Percentiles rank a stretch among this genome's conserved stretches.
phyloP scores from a whole-genome alignment of 208 protist species.

The Trypanosoma melophagium region DNA sequence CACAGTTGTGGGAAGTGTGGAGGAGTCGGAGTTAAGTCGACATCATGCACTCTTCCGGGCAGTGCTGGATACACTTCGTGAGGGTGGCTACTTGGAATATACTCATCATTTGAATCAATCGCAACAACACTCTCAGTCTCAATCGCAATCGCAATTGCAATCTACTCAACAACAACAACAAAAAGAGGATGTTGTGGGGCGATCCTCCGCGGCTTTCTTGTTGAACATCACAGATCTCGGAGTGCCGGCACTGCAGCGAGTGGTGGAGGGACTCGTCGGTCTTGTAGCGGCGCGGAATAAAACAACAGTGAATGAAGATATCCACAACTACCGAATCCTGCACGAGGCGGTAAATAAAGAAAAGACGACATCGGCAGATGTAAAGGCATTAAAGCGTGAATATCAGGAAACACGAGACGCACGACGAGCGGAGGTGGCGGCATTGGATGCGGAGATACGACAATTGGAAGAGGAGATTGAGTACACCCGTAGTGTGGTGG shows the following conservation, averaged over 20 bases:
- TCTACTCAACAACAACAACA: too few species aligned
- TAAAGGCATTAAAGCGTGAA: slow-evolving; percentile 87
- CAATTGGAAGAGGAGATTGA: slow-evolving; percentile 75
- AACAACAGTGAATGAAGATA: slow-evolving; percentile 89
- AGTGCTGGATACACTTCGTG: slow-evolving; percentile 70
- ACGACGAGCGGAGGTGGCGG: slow-evolving; percentile 63
- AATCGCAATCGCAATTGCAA: too few species aligned
- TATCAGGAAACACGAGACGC: slow-evolving; percentile 72
- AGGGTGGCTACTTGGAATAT: slow-evolving; percentile 65
- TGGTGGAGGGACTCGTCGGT: slow-evolving; percentile 41
- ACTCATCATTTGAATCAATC: too few species aligned
- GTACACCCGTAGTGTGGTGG: slow-evolving; percentile 64
- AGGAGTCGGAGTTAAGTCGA: slow-evolving; percentile 45
- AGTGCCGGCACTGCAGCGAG: slow-evolving; percentile 40
- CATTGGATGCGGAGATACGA: slow-evolving; percentile 59
- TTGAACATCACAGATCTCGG: slow-evolving; percentile 26
- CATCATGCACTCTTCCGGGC: slow-evolving; percentile 69
- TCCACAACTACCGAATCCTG: slow-evolving; percentile 82
- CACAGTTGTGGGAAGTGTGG: slow-evolving; percentile 52
- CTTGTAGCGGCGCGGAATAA: slow-evolving; percentile 68
- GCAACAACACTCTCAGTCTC: too few species aligned
- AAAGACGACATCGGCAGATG: slow-evolving; percentile 82
- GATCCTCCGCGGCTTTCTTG: too few species aligned
- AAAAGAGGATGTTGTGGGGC: too few species aligned
- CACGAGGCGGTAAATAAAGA: slow-evolving; percentile 89